Conservation (phyloP, 2,329 filamentous ascomycete genomes). For the Cladosporium sp. region DNA sequence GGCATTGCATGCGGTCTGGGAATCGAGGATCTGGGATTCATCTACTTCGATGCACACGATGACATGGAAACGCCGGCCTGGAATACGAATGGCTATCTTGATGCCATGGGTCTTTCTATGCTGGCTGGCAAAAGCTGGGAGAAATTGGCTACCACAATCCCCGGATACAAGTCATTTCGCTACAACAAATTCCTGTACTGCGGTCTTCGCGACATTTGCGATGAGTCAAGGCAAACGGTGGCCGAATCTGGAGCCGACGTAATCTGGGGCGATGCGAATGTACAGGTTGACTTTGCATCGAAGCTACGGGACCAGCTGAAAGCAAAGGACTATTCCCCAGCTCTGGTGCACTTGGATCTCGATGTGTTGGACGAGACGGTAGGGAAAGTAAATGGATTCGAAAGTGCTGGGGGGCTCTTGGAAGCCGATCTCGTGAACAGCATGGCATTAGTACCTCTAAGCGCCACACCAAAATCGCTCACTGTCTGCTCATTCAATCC, state of each 20-base stretch:
- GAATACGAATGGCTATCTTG: slow-evolving; percentile 13
- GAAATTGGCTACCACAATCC: not conserved
- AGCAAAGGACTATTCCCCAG: not conserved
- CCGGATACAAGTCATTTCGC: not conserved
- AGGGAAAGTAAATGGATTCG: not conserved
- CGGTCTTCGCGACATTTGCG: not conserved
- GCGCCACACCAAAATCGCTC: not conserved
- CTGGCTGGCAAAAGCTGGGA: slow-evolving; percentile 5
- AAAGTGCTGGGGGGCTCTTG: not conserved
- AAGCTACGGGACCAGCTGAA: not conserved
- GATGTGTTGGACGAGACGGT: slow-evolving; percentile 7
- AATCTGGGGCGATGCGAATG: not conserved
- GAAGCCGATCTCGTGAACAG: not conserved
- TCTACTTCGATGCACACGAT: slow-evolving; percentile 15
- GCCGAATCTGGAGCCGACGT: not conserved
- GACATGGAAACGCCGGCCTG: slow-evolving; percentile 8
- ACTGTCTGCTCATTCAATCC: slow-evolving; percentile 17
- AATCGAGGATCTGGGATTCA: not conserved
- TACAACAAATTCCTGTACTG: not conserved
- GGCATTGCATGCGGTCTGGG: slow-evolving; percentile 5
- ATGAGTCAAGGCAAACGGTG: not conserved
- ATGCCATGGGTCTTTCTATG: slow-evolving; percentile 6
- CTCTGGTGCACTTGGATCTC: slow-evolving; percentile 7
- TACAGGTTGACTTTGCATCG: not conserved
- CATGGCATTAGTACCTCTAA: not conserved